Evolutionary conservation across 768 basidiomycete genomes (phyloP).

Genomic region (Suillus americanus): DNA sequence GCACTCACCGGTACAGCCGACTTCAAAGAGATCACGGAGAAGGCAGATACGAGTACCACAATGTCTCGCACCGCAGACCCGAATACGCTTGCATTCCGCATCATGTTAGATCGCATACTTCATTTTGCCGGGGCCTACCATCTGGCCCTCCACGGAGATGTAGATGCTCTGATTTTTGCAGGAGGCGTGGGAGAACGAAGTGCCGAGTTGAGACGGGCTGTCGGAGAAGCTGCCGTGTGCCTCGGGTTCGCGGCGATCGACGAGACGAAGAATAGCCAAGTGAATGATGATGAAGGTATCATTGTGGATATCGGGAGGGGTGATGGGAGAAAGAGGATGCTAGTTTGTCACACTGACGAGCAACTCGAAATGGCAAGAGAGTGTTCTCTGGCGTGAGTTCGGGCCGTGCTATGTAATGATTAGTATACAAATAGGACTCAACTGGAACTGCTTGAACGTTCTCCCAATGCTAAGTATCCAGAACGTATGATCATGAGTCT

Average conservation of each 20-base stretch:
- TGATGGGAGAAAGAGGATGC: constrained; percentile 33
- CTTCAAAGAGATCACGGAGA: constrained; percentile 65
- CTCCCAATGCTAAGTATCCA: background rate
- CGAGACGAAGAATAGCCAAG: constrained; percentile 41
- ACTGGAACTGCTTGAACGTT: background rate
- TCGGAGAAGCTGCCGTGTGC: constrained; percentile 53
- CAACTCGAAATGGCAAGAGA: constrained; percentile 52
- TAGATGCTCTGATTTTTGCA: constrained; percentile 83
- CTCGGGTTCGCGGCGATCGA: constrained; percentile 62
- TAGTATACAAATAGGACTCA: background rate
- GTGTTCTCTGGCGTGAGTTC: constrained; percentile 28
- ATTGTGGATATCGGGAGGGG: constrained; percentile 48
- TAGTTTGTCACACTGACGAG: constrained; percentile 70
- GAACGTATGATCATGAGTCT: background rate
- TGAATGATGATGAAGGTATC: constrained; percentile 35
- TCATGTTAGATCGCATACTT: constrained; percentile 76
- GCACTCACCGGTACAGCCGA: constrained; percentile 80
- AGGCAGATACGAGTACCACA: constrained; percentile 29
- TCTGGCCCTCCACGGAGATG: constrained; percentile 61
- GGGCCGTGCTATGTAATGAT: background rate
- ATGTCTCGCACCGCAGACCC: constrained; percentile 28
- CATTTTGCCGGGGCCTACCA: constrained; percentile 75
- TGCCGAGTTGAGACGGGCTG: constrained; percentile 54
- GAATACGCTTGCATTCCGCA: constrained; percentile 67
- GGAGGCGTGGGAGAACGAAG: constrained; percentile 88